A percentile compares a stretch with the other conserved stretches of the same genome.
phyloP scores from a whole-genome alignment of 2,329 filamentous ascomycete species.

The Pseudocercospora eumusae region DNA sequence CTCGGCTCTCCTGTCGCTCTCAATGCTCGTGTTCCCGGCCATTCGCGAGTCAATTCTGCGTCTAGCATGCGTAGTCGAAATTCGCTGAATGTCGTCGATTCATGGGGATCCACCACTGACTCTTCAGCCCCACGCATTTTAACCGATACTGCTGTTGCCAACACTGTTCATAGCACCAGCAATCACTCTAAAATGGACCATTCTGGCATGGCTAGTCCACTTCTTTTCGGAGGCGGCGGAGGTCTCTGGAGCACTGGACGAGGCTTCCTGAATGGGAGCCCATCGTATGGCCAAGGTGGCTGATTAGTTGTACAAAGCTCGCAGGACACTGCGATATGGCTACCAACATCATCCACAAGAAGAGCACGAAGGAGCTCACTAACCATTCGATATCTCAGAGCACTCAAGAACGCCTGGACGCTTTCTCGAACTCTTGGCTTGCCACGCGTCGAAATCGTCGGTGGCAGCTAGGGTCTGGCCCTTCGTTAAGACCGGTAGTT shows the following conservation, averaged over 20 bases:
- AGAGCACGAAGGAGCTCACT: not conserved
- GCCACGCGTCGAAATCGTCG: not conserved
- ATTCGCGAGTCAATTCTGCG: constrained; percentile 48
- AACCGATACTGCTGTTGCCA: constrained; percentile 16
- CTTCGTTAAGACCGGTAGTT: not conserved
- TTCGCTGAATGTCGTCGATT: constrained; percentile 34
- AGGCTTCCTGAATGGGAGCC: constrained; percentile 23
- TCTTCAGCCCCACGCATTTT: constrained; percentile 26
- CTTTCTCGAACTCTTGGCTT: not conserved
- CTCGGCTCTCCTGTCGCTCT: constrained; percentile 31
- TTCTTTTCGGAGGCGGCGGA: constrained; percentile 44
- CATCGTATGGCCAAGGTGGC: constrained; percentile 30
- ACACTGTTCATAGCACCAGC: constrained; percentile 20
- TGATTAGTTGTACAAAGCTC: constrained; percentile 16
- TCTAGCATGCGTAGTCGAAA: constrained; percentile 44
- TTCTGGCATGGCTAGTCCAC: constrained; percentile 43
- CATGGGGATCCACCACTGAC: constrained; percentile 27
- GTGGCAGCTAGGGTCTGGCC: not conserved
- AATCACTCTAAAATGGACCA: constrained; percentile 29
- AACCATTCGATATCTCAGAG: not conserved
- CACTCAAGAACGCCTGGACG: not conserved
- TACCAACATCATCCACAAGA: not conserved
- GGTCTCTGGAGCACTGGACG: constrained; percentile 43
- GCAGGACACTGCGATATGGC: not conserved
- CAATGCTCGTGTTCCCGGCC: constrained; percentile 29